A percentile compares a stretch with the other conserved stretches of the same genome.
Evolutionary conservation across 148 eudicot species (phyloP).

Genomic region (Vaccinium darrowii): DNA sequence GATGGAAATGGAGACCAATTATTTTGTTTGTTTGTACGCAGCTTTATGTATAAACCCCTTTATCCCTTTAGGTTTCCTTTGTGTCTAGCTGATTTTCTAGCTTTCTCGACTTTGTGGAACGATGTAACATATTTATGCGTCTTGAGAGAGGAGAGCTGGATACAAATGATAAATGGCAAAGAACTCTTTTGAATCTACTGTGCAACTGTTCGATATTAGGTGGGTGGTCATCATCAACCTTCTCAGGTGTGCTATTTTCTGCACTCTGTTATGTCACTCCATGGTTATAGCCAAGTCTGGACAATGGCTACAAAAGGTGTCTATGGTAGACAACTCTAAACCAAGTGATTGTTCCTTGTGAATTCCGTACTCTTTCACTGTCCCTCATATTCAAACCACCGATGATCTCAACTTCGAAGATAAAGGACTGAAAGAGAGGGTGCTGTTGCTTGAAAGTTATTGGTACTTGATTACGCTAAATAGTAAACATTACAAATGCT

Average conservation of each 20-base stretch:
- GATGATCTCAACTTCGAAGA: no score
- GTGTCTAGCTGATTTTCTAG: background rate
- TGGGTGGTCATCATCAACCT: conserved; percentile 1
- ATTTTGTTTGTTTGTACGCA: background rate
- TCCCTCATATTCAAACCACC: no score
- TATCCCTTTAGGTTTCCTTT: background rate
- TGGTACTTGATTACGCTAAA: background rate
- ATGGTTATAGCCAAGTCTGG: background rate
- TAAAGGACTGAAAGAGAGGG: no score
- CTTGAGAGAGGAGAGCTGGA: background rate
- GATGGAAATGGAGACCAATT: background rate
- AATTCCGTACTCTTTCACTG: background rate
- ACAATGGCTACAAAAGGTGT: background rate
- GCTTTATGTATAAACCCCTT: background rate
- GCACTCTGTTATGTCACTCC: background rate
- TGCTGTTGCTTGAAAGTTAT: background rate
- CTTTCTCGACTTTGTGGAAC: background rate
- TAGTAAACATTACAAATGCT: background rate
- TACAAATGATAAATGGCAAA: background rate
- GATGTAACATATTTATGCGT: background rate
- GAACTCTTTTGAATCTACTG: background rate
- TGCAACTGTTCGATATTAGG: background rate
- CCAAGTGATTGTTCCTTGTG: background rate
- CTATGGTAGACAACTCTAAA: background rate
- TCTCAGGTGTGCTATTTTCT: background rate